A percentile compares a stretch with the other conserved stretches of the same genome.
These are phyloP conservation scores for Inosperma sp. DNA, from an alignment of 768 basidiomycete species.

Conservation along the genomic window DNA sequence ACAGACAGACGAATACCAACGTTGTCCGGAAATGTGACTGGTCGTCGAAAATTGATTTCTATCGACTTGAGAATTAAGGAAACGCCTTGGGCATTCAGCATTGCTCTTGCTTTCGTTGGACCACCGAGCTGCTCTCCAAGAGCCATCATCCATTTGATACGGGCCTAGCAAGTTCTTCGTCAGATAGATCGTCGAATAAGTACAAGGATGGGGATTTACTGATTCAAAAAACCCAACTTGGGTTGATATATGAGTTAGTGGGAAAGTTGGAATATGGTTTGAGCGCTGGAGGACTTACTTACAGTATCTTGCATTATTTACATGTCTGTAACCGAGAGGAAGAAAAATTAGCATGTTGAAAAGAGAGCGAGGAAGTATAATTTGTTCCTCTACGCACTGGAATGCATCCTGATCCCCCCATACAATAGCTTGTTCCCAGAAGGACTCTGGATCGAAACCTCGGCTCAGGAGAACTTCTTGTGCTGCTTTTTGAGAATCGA, in stretches of 20 bases:
- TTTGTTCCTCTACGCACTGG: conserved; percentile 49
- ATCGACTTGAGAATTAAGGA: conserved; percentile 73
- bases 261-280: background rate
- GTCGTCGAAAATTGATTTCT: conserved; percentile 59
- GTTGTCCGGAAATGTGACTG: conserved; percentile 74
- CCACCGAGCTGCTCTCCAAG: conserved; percentile 61
- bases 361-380: background rate
- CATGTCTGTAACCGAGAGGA: conserved; percentile 47
- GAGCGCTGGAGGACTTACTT: conserved; percentile 17
- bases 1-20: conserved; percentile 42
- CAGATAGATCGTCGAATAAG: background rate
- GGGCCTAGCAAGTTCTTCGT: conserved; percentile 41
- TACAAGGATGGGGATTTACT: conserved; percentile 30
- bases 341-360: conserved; percentile 4
- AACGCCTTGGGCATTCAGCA: conserved; percentile 61
- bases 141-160: conserved; percentile 62
- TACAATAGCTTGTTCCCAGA: conserved; percentile 72
- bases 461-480: conserved; percentile 35
- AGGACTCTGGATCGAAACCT: conserved; percentile 60
- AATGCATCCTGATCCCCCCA: conserved; percentile 82
- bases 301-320: conserved; percentile 77
- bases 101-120: conserved; percentile 45
- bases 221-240: conserved; percentile 70
- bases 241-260: background rate
- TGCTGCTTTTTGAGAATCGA: conserved; percentile 35